These are phyloP conservation scores for Ophidiomyces ophidiicola DNA, from an alignment of 2,329 filamentous ascomycete genomes.

Conservation along the genomic window DNA sequence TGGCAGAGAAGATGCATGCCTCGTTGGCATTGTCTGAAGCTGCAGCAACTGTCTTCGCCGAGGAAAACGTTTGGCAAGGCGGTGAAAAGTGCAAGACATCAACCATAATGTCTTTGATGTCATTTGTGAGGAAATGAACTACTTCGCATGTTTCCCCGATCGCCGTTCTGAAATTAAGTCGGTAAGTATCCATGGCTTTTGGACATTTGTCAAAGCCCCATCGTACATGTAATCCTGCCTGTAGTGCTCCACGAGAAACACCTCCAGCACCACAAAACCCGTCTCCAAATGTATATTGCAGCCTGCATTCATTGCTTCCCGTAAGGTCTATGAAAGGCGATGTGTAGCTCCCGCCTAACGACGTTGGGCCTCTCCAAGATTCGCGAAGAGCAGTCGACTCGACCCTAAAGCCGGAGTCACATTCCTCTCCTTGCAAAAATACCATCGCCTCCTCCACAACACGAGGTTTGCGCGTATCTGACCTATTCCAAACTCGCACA, in stretches of 20 bases:
- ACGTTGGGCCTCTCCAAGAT: conserved; percentile 26
- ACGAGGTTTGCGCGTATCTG: not conserved
- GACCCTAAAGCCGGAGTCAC: conserved; percentile 18
- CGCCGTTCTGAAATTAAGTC: conserved; percentile 42
- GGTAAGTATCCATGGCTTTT: conserved; percentile 47
- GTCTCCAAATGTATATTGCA: conserved; percentile 55
- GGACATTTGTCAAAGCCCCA: conserved; percentile 54
- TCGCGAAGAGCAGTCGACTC: conserved; percentile 19
- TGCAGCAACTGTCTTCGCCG: conserved; percentile 50
- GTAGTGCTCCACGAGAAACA: conserved; percentile 50
- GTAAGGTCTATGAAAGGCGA: conserved; percentile 18
- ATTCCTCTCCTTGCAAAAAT: conserved; percentile 23
- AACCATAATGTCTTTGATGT: conserved; percentile 32
- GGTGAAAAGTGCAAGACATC: conserved; percentile 66
- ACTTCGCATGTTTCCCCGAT: conserved; percentile 33
- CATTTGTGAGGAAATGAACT: conserved; percentile 32
- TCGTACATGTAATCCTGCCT: conserved; percentile 46
- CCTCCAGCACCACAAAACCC: conserved; percentile 64
- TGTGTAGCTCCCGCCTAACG: conserved; percentile 21
- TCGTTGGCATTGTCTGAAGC: conserved; percentile 56
- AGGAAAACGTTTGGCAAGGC: conserved; percentile 65
- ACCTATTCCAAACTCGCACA: conserved; percentile 13
- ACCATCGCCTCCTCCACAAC: conserved; percentile 19
- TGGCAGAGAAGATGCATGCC: conserved; percentile 39
- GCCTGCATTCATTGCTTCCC: not conserved